Base-by-base conservation (phyloP, 140 eudicot genomes). In the Stevia rebaudiana region DNA sequence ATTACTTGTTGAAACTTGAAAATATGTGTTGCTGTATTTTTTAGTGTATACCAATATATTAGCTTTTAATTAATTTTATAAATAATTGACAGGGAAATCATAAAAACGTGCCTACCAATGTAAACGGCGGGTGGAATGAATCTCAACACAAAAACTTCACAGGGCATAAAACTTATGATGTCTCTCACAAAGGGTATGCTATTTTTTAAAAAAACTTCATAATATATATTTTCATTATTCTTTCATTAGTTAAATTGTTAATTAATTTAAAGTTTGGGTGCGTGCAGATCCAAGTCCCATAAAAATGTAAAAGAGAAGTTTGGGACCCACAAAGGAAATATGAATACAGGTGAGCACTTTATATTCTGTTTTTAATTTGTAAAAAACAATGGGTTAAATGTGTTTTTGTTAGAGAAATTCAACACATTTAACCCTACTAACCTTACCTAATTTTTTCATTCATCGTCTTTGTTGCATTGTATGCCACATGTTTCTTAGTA, bases 281-380 rank as follows among this genome's bases (percentile, higher is more conserved):
- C 67, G 46, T 67, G 64, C 65, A 74, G 79, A 74, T 74, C 53
- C 58, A 74, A 74, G 74, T 59, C 63, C 57, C 57, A 58, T 28
- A 70, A 67, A 49, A 69, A 67, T 61, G 59, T 4, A 19, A 67
- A 74, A 49, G 48, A 67, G 58, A 72, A 72, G 77, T 41, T 52
- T 21, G 70, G 70, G 43, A 41, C 11, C 54, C 16, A 56, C 53
- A 73, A 65, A 33, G 72, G 72, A 56, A 73, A 33, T 64, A 55
- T 55, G 61, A 55, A 19, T 65, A 65, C 37, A 74, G 79, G 79
- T 74, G 41, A 66, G 47, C 22, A 25, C 17, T 39, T 65, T 16
- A 16, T 73, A 24, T 5, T 22, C 4, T 64, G 40, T 11, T n/a
- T n/a, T n/a, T n/a, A n/a, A n/a, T n/a, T n/a, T n/a, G n/a, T n/a